These are phyloP conservation scores for Carex cristatella DNA, from an alignment of 176 grass and related monocot genomes.

Conservation along the genomic window DNA sequence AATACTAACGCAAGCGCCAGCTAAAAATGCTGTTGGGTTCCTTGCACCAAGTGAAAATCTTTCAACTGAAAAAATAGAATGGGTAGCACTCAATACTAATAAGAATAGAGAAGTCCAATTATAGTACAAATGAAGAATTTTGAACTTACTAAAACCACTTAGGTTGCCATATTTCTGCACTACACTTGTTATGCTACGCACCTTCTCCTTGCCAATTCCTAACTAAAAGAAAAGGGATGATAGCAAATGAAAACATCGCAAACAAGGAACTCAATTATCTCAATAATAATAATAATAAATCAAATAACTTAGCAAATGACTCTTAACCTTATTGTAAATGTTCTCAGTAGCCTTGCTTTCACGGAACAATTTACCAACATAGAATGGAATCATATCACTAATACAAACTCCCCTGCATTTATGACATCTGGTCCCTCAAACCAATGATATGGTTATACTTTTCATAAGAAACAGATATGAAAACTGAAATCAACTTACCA, in stretches of 20 bases:
- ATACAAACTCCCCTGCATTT: slow-evolving; percentile 79
- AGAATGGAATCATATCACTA: slow-evolving; percentile 85
- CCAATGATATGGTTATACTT: neutral
- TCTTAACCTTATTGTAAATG: slow-evolving; percentile 60
- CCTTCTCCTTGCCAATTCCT: slow-evolving; percentile 77
- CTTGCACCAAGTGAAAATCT: slow-evolving; percentile 69
- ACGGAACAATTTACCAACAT: slow-evolving; percentile 67
- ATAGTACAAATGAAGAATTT: slow-evolving; percentile 8
- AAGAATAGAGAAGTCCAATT: neutral
- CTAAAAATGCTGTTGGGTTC: slow-evolving; percentile 81
- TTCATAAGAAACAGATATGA: slow-evolving; percentile 1
- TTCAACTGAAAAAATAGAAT: slow-evolving; percentile 47
- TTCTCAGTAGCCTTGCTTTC: slow-evolving; percentile 60
- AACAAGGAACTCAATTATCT: neutral
- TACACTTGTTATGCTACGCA: slow-evolving; percentile 33
- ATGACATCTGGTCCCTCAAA: slow-evolving; percentile 11
- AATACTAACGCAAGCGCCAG: slow-evolving; percentile 61
- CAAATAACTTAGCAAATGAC: slow-evolving; percentile 7
- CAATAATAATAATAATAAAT: neutral
- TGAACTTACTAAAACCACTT: slow-evolving; percentile 78
- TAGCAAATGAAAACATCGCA: neutral
- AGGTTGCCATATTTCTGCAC: slow-evolving; percentile 80
- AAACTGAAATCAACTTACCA: slow-evolving; percentile 38
- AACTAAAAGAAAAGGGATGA: slow-evolving; percentile 45
- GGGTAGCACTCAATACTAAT: slow-evolving; percentile 8